Base-by-base conservation (phyloP, 305 asterid genomes). In the Salvia sclarea region DNA sequence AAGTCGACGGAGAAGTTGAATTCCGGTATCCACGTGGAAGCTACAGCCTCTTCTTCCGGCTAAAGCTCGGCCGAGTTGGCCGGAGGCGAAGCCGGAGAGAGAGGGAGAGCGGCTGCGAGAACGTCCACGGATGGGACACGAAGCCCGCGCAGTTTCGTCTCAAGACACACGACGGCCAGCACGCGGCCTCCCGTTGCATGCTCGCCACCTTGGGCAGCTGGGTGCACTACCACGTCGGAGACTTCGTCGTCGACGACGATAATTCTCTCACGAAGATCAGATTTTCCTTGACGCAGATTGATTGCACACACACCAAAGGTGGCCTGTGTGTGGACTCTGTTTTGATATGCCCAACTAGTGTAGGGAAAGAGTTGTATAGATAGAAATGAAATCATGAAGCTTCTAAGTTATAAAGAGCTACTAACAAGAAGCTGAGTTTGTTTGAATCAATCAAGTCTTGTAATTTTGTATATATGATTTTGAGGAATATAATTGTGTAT, bases 261-360 rank as follows among this genome's bases (percentile, higher is more conserved):
- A 72, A 68, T 14, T 45, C 40, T 4, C 38, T 68, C 56, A 89
- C 88, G 1, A 87, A 50, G 70, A 41, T 91, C 71, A 87, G 64
- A 24, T 89, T 81, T 68, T 85, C 93, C 3, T 53, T 91, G 74
- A 78, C 87, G 38, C 98, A 92, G 80, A 89, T 89, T 40, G 96
- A 92, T 43, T 92, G 96, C 56, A 92, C 98, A 6, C 98, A 92
- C 20, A 92, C 84, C 60, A 92, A 92, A 83, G 95, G 95, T 38
- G 98, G 96, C 10, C 80, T 92, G 0, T 84, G 87, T 69, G 82
- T 92, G 22, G 98, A 90, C 73, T 90, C 91, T 37, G 91, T 88
- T 48, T 66, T 92, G 37, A 82, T 92, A 61, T 78, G 84, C 60
- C 98, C 96, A 0, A 53, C 58, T 75, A 66, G 73, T 47, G 70